Evolutionary conservation across 1,284 basidiomycete species (phyloP).

Genomic region (Leccinum subrobustum): DNA sequence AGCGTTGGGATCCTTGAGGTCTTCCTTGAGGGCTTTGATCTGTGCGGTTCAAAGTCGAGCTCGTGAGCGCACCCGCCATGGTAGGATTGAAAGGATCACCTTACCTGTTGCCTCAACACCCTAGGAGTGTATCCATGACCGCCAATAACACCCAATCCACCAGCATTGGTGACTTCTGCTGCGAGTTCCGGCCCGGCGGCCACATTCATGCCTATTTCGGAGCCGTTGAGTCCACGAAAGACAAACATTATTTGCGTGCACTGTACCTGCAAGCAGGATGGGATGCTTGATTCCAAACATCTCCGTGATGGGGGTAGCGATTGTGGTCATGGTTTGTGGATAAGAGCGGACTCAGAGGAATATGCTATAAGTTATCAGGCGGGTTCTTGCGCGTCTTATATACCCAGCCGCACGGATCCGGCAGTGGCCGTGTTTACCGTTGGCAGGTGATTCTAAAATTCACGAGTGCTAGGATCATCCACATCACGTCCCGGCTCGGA

Average conservation of each 20-base stretch:
- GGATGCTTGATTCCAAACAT: conserved; percentile 87
- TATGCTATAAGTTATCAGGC: not conserved
- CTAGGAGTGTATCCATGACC: conserved; percentile 82
- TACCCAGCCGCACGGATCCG: not conserved
- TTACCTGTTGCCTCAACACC: conserved; percentile 66
- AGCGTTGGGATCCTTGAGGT: conserved; percentile 65
- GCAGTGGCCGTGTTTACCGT: not conserved
- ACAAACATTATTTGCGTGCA: not conserved
- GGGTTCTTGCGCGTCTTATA: not conserved
- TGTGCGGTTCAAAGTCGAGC: conserved; percentile 31
- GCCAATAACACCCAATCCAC: conserved; percentile 84
- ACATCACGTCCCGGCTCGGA: not conserved
- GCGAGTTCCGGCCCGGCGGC: conserved; percentile 86
- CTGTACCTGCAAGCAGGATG: conserved; percentile 75
- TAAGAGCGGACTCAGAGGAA: not conserved
- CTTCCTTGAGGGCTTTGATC: conserved; percentile 73
- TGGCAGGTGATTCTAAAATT: conserved; percentile 10
- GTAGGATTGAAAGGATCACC: not conserved
- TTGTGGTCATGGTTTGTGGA: conserved; percentile 32
- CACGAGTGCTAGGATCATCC: not conserved
- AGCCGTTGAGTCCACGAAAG: conserved; percentile 1
- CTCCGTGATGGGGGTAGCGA: conserved; percentile 77
- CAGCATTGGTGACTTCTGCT: conserved; percentile 83
- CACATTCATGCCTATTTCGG: conserved; percentile 72
- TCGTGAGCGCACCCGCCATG: not conserved